These are phyloP conservation scores for Lipomyces kockii DNA, from an alignment of 805 yeast genomes.

Conservation along the genomic window DNA sequence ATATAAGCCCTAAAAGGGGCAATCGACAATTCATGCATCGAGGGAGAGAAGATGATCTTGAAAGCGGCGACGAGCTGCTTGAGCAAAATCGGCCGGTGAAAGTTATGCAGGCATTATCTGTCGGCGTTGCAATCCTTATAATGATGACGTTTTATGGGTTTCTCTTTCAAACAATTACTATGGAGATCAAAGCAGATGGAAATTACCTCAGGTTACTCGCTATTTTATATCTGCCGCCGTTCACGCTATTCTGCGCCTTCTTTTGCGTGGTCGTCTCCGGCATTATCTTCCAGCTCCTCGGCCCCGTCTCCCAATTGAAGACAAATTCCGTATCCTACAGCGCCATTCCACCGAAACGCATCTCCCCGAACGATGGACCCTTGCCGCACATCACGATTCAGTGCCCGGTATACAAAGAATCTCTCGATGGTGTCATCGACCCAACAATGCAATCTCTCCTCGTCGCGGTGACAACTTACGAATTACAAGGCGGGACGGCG, in stretches of 20 bases:
- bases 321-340: constrained; percentile 25
- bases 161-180: constrained; percentile 24
- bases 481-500: constrained; percentile 34
- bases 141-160: constrained; percentile 25
- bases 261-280: constrained; percentile 27
- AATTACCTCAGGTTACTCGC: constrained; percentile 14
- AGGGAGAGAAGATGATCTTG: background rate
- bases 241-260: constrained; percentile 23
- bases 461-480: constrained; percentile 31
- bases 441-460: constrained; percentile 31
- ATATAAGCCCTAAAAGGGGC: background rate
- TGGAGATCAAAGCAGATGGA: constrained; percentile 27
- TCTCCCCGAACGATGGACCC: constrained; percentile 21
- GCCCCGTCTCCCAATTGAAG: constrained; percentile 26
- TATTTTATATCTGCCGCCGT: constrained; percentile 20
- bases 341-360: constrained; percentile 19
- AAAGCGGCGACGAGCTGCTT: background rate
- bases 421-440: constrained; percentile 30
- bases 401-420: constrained; percentile 33
- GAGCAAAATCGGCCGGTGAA: constrained; percentile 5
- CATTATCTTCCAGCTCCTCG: constrained; percentile 18
- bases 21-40: background rate
- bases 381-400: constrained; percentile 33
- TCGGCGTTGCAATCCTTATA: constrained; percentile 16
- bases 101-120: constrained; percentile 11